Percentiles rank a stretch among this genome's conserved stretches.
Conservation (phyloP, 192 early-diverging fungal species). For the Phycomyces blakesleeanus region DNA sequence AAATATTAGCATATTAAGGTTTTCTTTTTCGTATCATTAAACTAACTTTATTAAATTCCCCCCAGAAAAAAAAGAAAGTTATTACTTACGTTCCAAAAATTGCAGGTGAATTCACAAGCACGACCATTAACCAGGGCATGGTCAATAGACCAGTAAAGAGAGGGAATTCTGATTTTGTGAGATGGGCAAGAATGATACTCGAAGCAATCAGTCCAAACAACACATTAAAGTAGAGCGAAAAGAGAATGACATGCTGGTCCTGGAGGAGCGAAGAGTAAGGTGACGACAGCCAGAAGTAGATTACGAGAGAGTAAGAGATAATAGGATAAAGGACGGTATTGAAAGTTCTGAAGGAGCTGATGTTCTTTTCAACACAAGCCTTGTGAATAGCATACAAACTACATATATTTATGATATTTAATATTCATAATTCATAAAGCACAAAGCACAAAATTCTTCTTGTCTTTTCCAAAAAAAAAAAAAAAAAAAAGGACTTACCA, state of each 20-base stretch:
- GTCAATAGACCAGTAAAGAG: conserved; percentile 51
- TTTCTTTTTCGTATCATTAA: too few relatives aligned
- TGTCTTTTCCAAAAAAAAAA: too few relatives aligned
- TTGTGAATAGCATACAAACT: too few relatives aligned
- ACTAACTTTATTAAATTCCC: too few relatives aligned
- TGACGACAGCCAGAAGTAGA: conserved; percentile 65
- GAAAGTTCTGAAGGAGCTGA: too few relatives aligned
- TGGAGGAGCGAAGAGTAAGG: conserved; percentile 60
- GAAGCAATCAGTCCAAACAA: conserved; percentile 86
- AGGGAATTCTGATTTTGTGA: conserved; percentile 81
- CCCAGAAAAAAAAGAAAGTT: not conserved
- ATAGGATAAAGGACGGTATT: too few relatives aligned
- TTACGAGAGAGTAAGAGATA: too few relatives aligned
- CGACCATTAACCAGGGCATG: not conserved
- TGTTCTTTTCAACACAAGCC: too few relatives aligned
- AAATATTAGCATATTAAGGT: not conserved
- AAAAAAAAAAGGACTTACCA: too few relatives aligned
- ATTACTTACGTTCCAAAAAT: too few relatives aligned
- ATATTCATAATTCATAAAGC: too few relatives aligned
- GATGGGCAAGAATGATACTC: conserved; percentile 86
- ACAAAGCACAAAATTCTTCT: too few relatives aligned
- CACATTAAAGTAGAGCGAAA: conserved; percentile 63
- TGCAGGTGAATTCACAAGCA: not conserved
- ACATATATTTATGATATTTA: conserved; percentile 18
- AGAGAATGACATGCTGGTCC: conserved; percentile 70